Conservation (phyloP, 2,329 filamentous ascomycete species). For the Xylariaceae sp. region DNA sequence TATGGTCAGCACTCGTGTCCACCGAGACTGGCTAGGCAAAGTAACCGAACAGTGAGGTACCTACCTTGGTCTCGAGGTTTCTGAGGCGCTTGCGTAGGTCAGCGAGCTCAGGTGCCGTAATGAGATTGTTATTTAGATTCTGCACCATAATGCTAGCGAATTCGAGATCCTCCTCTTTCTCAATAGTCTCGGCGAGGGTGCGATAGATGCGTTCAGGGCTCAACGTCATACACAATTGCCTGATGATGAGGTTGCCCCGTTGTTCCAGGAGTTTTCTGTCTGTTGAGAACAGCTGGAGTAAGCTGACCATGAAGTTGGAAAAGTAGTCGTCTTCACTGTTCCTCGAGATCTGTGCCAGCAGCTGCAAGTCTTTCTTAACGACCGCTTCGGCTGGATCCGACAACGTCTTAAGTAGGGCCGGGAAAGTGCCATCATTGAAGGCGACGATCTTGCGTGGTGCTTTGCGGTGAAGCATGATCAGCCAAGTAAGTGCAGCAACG, state of each 20-base stretch:
- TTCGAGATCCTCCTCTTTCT: slow-evolving; percentile 96
- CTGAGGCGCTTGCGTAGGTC: slow-evolving; percentile 86
- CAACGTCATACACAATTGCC: slow-evolving; percentile 87
- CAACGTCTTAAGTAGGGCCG: slow-evolving; percentile 89
- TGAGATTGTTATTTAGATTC: slow-evolving; percentile 97
- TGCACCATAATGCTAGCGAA: slow-evolving; percentile 99
- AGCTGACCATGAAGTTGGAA: slow-evolving; percentile 94
- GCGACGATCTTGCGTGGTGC: slow-evolving; percentile 89
- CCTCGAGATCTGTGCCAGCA: slow-evolving; percentile 91
- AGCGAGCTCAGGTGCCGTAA: slow-evolving; percentile 89
- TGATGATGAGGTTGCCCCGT: slow-evolving; percentile 90
- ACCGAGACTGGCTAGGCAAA: neutral
- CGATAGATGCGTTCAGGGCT: slow-evolving; percentile 95
- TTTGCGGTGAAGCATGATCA: slow-evolving; percentile 96
- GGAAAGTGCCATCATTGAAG: slow-evolving; percentile 96
- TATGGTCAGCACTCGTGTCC: slow-evolving; percentile 4
- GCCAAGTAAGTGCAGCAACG: slow-evolving; percentile 89
- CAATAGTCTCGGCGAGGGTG: slow-evolving; percentile 91
- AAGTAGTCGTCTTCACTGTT: slow-evolving; percentile 98
- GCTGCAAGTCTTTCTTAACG: slow-evolving; percentile 87
- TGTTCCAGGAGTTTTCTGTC: slow-evolving; percentile 88
- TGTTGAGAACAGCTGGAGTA: slow-evolving; percentile 91
- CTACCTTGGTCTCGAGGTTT: slow-evolving; percentile 80
- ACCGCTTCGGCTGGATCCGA: slow-evolving; percentile 95
- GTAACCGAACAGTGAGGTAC: neutral